Percentiles rank a stretch among this genome's conserved stretches.
Conservation (phyloP, 2,329 filamentous ascomycete species). For the Septoria linicola region DNA sequence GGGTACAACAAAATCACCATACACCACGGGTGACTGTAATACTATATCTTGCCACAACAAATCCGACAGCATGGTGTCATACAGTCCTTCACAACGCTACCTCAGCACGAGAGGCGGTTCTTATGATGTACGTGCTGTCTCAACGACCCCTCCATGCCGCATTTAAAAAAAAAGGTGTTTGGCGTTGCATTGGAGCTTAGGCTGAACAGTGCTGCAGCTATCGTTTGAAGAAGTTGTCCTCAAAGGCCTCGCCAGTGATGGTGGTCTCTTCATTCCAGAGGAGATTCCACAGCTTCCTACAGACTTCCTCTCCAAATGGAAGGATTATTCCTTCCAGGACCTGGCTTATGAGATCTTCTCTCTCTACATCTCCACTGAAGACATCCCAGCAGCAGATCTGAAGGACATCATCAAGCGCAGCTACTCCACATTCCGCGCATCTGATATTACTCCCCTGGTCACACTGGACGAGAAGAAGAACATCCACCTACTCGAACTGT, state of each 20-base stretch:
- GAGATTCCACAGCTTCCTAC: constrained; percentile 65
- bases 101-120: constrained; percentile 63
- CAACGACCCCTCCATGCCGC: constrained; percentile 7
- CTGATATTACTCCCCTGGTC: constrained; percentile 75
- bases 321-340: constrained; percentile 73
- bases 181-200: constrained; percentile 30
- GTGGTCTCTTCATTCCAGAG: constrained; percentile 86
- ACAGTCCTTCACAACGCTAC: constrained; percentile 59
- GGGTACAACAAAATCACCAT: too few species aligned
- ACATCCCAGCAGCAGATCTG: constrained; percentile 79
- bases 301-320: constrained; percentile 70
- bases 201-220: constrained; percentile 54
- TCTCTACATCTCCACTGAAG: constrained; percentile 78
- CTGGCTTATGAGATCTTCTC: constrained; percentile 82
- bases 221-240: constrained; percentile 90
- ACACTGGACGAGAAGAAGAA: constrained; percentile 70
- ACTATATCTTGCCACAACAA: too few species aligned
- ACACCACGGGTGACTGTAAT: too few species aligned
- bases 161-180: constrained; percentile 2
- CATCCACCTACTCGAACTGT: constrained; percentile 85
- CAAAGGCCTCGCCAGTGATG: constrained; percentile 82
- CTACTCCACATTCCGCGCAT: constrained; percentile 83
- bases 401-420: constrained; percentile 79
- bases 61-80: constrained; percentile 32
- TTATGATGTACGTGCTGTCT: constrained; percentile 54